Conservation (phyloP, 306 rosid genomes). For the Oxytropis ochrocephala region DNA sequence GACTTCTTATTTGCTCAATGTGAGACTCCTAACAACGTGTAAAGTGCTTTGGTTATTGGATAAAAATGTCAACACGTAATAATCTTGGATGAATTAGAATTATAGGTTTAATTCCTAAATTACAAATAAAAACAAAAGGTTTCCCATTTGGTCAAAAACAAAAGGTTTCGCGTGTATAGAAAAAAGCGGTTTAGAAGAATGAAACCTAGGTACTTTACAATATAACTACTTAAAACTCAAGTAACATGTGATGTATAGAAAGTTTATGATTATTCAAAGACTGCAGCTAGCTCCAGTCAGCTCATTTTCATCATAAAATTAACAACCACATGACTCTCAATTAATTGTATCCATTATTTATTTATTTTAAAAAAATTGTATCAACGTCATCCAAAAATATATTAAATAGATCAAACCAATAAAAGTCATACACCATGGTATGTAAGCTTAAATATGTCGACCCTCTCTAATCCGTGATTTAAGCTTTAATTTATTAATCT, state of each 20-base stretch:
- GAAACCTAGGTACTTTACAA: constrained; percentile 3
- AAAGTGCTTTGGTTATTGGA: too few species aligned
- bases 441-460: background rate
- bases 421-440: background rate
- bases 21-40: too few species aligned
- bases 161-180: too few species aligned
- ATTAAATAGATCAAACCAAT: background rate
- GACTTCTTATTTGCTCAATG: too few species aligned
- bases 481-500: background rate
- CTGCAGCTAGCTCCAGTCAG: background rate
- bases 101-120: too few species aligned
- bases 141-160: too few species aligned
- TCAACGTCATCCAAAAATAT: background rate
- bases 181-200: background rate
- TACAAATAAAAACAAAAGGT: too few species aligned
- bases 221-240: constrained; percentile 10
- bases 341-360: too few species aligned
- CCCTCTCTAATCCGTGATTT: background rate
- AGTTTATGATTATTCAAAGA: constrained; percentile 5
- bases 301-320: background rate
- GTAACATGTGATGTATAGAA: background rate
- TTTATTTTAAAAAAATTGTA: background rate
- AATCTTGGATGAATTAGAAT: too few species aligned
- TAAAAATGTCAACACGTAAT: too few species aligned
- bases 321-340: background rate